Conservation (phyloP, 768 basidiomycete species). For the Leucosporidium creatinivorum region DNA sequence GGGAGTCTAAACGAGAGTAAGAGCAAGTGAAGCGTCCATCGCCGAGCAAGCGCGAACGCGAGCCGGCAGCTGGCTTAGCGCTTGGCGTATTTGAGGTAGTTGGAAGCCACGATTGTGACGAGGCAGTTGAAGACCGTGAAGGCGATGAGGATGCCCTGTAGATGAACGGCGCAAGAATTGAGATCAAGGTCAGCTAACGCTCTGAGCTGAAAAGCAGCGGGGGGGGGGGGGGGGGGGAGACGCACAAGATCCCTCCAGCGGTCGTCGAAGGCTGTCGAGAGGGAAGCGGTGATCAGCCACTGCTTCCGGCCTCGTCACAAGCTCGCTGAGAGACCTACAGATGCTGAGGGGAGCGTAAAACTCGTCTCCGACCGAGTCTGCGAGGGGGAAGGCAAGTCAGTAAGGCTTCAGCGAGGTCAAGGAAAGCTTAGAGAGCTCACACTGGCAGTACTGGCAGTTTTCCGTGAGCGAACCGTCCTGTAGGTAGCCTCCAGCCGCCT, state of each 20-base stretch:
- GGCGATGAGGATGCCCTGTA: constrained; percentile 34
- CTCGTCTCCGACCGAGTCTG: no score
- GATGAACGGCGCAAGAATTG: background rate
- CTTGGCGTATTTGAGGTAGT: constrained; percentile 13
- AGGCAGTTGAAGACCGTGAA: constrained; percentile 52
- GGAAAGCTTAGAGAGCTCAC: constrained; percentile 45
- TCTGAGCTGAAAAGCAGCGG: constrained; percentile 35
- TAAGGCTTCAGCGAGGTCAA: constrained; percentile 38
- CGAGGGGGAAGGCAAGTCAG: no score
- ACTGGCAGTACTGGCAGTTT: constrained; percentile 50
- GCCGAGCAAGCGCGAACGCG: background rate
- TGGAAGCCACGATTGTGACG: constrained; percentile 32
- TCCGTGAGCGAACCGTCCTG: constrained; percentile 56
- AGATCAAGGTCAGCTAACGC: constrained; percentile 40
- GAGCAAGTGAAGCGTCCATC: background rate
- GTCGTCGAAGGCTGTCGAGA: constrained; percentile 56
- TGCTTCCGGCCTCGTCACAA: no score
- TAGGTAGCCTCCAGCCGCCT: constrained; percentile 61
- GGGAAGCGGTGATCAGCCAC: background rate
- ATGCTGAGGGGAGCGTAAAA: no score
- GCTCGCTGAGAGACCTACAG: no score
- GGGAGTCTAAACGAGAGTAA: background rate
- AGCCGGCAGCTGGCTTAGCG: background rate
- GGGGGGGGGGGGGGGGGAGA: background rate
- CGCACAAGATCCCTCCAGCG: constrained; percentile 11